These are phyloP conservation scores for Aspergillus leporis DNA, from an alignment of 495 filamentous ascomycete species.

Conservation along the genomic window DNA sequence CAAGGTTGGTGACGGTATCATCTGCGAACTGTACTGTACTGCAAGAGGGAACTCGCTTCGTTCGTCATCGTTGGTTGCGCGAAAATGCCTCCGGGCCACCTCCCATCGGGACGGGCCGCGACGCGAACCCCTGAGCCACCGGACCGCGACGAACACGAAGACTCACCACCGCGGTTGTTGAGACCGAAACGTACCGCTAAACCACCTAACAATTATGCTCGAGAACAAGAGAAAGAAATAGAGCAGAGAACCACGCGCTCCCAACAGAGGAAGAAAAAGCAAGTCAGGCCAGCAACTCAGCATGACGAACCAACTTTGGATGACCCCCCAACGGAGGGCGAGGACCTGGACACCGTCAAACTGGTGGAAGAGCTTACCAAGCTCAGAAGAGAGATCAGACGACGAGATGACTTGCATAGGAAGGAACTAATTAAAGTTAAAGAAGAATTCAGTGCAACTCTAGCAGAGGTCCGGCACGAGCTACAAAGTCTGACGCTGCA, in stretches of 20 bases:
- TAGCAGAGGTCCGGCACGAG: constrained; percentile 19
- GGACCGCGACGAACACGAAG: neutral
- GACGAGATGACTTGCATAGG: constrained; percentile 22
- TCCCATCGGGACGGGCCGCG: neutral
- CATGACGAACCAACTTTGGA: constrained; percentile 17
- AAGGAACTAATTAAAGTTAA: constrained; percentile 22
- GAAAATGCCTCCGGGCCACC: too few relatives aligned
- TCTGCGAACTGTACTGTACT: too few relatives aligned
- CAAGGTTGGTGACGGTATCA: too few relatives aligned
- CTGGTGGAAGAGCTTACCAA: constrained; percentile 21
- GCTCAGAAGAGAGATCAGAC: constrained; percentile 27
- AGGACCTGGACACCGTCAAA: constrained; percentile 10
- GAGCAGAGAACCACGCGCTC: constrained; percentile 14
- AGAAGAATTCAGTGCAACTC: constrained; percentile 22
- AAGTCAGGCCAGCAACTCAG: constrained; percentile 12
- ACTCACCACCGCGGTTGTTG: neutral
- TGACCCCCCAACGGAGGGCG: constrained; percentile 22
- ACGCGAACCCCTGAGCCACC: neutral
- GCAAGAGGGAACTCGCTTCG: too few relatives aligned
- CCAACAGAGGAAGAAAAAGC: constrained; percentile 14
- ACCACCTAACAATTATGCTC: neutral
- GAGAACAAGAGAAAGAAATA: neutral
- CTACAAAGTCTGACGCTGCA: constrained; percentile 17
- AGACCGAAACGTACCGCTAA: neutral
- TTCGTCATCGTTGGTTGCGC: too few relatives aligned